Conservation (phyloP, 345 rosid genomes). For the Dimocarpus longan region DNA sequence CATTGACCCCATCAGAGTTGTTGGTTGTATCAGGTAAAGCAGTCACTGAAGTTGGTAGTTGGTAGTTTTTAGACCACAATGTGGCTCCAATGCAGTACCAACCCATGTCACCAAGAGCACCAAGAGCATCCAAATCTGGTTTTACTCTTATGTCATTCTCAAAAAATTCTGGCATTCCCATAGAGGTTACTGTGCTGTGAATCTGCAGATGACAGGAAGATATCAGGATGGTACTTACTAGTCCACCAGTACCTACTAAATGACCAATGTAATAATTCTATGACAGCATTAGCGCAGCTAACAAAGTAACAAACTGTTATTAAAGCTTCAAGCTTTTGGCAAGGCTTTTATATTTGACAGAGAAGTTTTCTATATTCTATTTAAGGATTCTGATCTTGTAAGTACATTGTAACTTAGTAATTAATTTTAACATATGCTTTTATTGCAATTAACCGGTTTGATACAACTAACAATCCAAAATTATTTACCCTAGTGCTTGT, state of each 20-base stretch:
- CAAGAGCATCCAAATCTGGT: slow-evolving; percentile 56
- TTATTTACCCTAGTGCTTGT: too few relatives aligned
- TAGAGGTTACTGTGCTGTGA: slow-evolving; percentile 47
- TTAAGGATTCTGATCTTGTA: too few relatives aligned
- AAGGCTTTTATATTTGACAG: too few relatives aligned
- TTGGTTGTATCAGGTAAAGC: slow-evolving; percentile 51
- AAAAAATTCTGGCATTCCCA: slow-evolving; percentile 30
- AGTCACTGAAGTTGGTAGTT: slow-evolving; percentile 49
- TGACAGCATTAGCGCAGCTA: too few relatives aligned
- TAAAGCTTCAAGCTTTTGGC: too few relatives aligned
- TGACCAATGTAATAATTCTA: not conserved
- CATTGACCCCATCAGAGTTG: slow-evolving; percentile 55
- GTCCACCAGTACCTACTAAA: not conserved
- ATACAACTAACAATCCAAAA: too few relatives aligned
- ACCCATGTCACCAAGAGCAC: slow-evolving; percentile 68
- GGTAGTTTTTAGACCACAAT: slow-evolving; percentile 59
- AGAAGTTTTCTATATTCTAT: too few relatives aligned
- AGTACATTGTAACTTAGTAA: too few relatives aligned
- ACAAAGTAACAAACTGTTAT: too few relatives aligned
- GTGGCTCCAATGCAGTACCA: slow-evolving; percentile 71
- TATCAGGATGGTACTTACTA: not conserved
- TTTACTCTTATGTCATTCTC: slow-evolving; percentile 41
- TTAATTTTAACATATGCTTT: too few relatives aligned
- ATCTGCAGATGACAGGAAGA: slow-evolving; percentile 27
- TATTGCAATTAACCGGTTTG: too few relatives aligned